phyloP scores from a whole-genome alignment of 257 asterid genomes.

The Mitragyna speciosa region DNA sequence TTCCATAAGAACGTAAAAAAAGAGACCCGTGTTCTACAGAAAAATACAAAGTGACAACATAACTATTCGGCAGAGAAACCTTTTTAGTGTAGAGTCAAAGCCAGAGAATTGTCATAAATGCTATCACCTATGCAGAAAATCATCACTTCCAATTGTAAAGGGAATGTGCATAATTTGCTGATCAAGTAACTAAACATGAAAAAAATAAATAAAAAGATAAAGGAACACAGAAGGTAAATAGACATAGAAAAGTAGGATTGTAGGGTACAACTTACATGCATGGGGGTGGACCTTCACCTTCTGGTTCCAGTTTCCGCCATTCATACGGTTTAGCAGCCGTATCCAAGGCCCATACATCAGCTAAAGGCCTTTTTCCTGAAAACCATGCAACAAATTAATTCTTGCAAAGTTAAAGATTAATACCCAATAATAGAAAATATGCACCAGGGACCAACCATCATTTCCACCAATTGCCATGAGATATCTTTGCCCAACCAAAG shows the following conservation, averaged over 20 bases:
- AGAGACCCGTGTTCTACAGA: not conserved
- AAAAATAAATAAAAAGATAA: not conserved
- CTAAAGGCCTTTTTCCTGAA: conserved; percentile 93
- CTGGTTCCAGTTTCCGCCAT: conserved; percentile 99
- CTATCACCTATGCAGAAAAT: not conserved
- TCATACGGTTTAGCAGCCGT: conserved; percentile 99
- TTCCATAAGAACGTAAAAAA: not conserved
- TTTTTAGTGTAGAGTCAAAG: not conserved
- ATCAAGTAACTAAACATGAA: not conserved
- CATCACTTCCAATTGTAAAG: not conserved
- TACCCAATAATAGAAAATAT: conserved; percentile 11
- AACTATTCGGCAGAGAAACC: not conserved
- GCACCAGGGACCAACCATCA: conserved; percentile 67
- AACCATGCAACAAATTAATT: conserved; percentile 28
- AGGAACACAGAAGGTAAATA: conserved; percentile 8
- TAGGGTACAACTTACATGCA: conserved; percentile 71
- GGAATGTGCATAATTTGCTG: not conserved
- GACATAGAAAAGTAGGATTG: conserved; percentile 5
- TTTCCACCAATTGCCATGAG: conserved; percentile 99
- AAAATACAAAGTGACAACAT: not conserved
- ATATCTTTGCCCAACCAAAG: conserved; percentile 97
- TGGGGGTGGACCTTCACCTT: conserved; percentile 99
- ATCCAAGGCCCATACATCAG: conserved; percentile 99
- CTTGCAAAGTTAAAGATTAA: conserved; percentile 15
- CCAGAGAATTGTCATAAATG: not conserved